Conservation (phyloP, 2,329 filamentous ascomycete species). For the Chaetomium sp. region DNA sequence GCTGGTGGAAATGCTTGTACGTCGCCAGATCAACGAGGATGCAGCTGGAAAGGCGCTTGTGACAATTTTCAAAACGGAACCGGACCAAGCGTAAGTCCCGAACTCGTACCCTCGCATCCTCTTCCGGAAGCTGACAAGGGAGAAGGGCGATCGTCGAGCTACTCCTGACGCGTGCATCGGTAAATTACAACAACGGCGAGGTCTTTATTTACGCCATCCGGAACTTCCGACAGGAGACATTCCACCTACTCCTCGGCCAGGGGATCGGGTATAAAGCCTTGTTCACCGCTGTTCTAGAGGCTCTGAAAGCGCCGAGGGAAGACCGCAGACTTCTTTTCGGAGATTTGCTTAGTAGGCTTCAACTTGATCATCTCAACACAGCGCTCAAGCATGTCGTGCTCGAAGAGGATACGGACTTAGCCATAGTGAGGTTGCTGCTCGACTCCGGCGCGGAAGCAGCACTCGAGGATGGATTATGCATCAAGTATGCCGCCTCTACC, state of each 20-base stretch:
- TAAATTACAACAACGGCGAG: slow-evolving; percentile 37
- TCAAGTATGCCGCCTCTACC: slow-evolving; percentile 34
- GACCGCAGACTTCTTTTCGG: slow-evolving; percentile 26
- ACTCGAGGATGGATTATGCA: slow-evolving; percentile 34
- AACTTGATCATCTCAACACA: slow-evolving; percentile 35
- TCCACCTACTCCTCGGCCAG: slow-evolving; percentile 34
- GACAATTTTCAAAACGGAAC: slow-evolving; percentile 30
- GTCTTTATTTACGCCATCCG: slow-evolving; percentile 35
- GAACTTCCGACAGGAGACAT: slow-evolving; percentile 30
- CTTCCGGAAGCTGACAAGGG: background rate
- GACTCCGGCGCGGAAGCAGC: slow-evolving; percentile 33
- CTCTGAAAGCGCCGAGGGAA: slow-evolving; percentile 25
- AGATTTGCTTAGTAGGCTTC: slow-evolving; percentile 28
- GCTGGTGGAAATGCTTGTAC: slow-evolving; percentile 33
- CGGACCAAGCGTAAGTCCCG: slow-evolving; percentile 28
- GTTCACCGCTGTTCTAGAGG: slow-evolving; percentile 31
- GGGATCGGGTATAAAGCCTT: slow-evolving; percentile 32
- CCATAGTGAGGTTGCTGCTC: slow-evolving; percentile 32
- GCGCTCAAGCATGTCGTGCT: slow-evolving; percentile 33
- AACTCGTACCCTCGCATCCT: background rate
- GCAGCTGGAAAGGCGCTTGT: slow-evolving; percentile 35
- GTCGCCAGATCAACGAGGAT: slow-evolving; percentile 30
- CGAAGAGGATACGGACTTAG: slow-evolving; percentile 30
- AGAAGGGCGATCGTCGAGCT: slow-evolving; percentile 30
- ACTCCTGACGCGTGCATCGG: slow-evolving; percentile 32